A percentile compares a stretch with the other conserved stretches of the same genome.
These are phyloP conservation scores for Trifolium fragiferum DNA, from an alignment of 306 rosid genomes.

Conservation along the genomic window DNA sequence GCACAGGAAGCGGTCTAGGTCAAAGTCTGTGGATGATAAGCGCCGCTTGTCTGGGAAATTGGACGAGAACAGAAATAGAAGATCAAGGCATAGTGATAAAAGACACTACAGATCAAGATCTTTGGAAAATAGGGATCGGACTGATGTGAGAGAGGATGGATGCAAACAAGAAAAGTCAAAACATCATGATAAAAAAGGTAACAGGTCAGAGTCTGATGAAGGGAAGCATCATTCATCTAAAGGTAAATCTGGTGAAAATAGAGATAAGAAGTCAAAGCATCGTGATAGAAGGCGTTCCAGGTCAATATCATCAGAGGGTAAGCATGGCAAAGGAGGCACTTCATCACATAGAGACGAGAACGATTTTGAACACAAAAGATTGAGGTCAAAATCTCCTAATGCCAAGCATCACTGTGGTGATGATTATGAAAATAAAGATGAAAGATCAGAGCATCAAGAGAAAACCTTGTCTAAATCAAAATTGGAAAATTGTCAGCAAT, in stretches of 20 bases:
- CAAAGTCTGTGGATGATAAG: conserved; percentile 74
- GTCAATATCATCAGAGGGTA: conserved; percentile 66
- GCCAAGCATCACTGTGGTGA: conserved; percentile 50
- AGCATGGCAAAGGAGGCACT: conserved; percentile 50
- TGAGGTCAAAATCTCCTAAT: conserved; percentile 68
- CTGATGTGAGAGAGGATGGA: conserved; percentile 52
- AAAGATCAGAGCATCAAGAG: conserved; percentile 53
- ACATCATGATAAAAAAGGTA: conserved; percentile 56
- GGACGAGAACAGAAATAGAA: conserved; percentile 54
- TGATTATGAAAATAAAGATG: conserved; percentile 57
- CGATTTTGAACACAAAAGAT: conserved; percentile 47
- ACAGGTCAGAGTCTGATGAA: conserved; percentile 68
- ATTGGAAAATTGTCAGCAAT: conserved; percentile 49
- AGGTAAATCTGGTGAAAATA: conserved; percentile 58
- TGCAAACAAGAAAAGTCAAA: conserved; percentile 58
- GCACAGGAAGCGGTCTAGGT: conserved; percentile 71
- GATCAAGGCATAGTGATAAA: conserved; percentile 58
- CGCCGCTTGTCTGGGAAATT: conserved; percentile 50
- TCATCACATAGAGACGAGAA: conserved; percentile 55
- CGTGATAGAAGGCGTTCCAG: conserved; percentile 77
- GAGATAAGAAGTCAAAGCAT: conserved; percentile 72
- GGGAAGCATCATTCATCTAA: conserved; percentile 54
- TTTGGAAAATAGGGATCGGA: conserved; percentile 56
- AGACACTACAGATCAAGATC: conserved; percentile 87
- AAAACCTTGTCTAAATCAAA: conserved; percentile 59